Evolutionary conservation across 331 rosid species (phyloP).

Genomic region (Acacia pycnantha): DNA sequence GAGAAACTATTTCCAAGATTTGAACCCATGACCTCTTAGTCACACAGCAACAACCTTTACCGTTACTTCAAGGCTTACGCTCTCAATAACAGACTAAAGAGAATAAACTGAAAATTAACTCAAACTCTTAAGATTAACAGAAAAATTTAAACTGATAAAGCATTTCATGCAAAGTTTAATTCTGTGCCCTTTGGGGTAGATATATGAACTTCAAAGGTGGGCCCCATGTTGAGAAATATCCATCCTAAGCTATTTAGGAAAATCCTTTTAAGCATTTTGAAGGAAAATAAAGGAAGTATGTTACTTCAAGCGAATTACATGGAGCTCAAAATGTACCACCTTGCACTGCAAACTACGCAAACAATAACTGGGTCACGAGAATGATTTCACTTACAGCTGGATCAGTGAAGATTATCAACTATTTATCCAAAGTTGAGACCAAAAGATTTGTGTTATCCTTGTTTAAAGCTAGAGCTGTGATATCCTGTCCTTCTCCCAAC

Average conservation of each 20-base stretch:
- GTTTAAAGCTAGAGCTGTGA: slow-evolving; percentile 84
- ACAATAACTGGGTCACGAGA: neutral
- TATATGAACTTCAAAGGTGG: neutral
- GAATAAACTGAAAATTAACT: neutral
- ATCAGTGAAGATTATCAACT: slow-evolving; percentile 84
- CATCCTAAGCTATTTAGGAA: neutral
- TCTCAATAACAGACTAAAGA: neutral
- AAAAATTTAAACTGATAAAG: neutral
- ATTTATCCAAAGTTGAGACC: slow-evolving; percentile 87
- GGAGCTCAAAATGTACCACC: neutral
- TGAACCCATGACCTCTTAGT: too few species aligned
- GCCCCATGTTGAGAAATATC: neutral
- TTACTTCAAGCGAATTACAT: slow-evolving; percentile 9
- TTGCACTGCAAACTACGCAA: neutral
- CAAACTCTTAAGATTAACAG: neutral
- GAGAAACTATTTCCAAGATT: too few species aligned
- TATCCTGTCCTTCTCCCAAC: slow-evolving; percentile 77
- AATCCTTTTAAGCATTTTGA: neutral
- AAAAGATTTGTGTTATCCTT: slow-evolving; percentile 82
- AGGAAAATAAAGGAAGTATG: neutral
- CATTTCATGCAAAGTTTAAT: neutral
- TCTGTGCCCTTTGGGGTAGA: neutral
- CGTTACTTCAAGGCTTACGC: too few species aligned
- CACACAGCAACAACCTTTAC: too few species aligned
- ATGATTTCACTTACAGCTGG: slow-evolving; percentile 81